Evolutionary conservation across 177 flowering plant genomes (phyloP), one percentile per base, ranked within the genome.

Genomic region (Vitis hybrid): DNA sequence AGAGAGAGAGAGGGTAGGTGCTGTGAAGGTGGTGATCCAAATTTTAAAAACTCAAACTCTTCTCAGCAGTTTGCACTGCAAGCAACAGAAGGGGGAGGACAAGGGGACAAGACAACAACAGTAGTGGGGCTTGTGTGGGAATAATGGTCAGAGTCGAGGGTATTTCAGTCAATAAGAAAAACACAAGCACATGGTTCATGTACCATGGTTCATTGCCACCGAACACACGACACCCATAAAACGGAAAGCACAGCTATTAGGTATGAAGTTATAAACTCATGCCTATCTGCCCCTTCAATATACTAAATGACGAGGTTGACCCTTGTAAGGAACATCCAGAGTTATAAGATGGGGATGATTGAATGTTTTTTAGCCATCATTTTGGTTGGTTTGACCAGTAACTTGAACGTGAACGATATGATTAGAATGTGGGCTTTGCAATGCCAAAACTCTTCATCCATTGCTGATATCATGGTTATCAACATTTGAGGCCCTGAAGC

Each of bases 181-280:
- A 51, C 52, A 3, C 46, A 50, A 60, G 32, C 75, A 57, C 77
- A 70, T 52, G 74, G 67, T 51, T 65, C 63, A n/a, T 70, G 76
- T 24, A 56, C 46, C 54, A 6, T 3, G 48, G 48, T 19, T n/a
- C 9, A 59, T 24, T 14, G 40, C 52, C 32, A 40, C 13, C 49
- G 24, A 49, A 24, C 50, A 56, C 50, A 57, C 62, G 68, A 24
- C 68, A 70, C 21, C 10, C 18, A 52, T 66, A 52, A 66, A 27
- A 27, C 50, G 17, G 69, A 54, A 66, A 54, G 35, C 60, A 27
- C 27, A 27, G 27, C 27, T 27, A 27, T 5, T 35, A 35, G 46
- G 46, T 35, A 6, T 24, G 27, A 24, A 24, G 27, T 24, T 24
- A 24, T 27, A 6, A 6, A 35, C 46, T 5, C 46, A 6, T 35